Evolutionary conservation across 257 asterid species (phyloP).

Genomic region (Oldenlandia corymbosa): DNA sequence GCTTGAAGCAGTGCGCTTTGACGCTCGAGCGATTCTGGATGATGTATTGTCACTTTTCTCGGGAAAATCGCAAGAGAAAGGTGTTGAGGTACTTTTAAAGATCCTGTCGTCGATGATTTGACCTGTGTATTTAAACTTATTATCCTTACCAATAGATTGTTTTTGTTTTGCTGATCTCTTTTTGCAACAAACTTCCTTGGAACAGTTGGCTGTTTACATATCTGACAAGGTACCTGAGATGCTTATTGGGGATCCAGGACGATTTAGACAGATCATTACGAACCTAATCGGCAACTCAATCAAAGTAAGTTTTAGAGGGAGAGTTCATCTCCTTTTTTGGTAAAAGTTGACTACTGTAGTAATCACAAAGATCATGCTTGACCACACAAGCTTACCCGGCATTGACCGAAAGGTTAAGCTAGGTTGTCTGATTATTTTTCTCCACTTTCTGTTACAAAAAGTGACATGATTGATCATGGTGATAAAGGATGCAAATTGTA

Average conservation of each 20-base stretch:
- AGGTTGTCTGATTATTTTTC: neutral
- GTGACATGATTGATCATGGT: no score
- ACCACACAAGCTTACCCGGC: neutral
- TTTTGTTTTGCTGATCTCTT: neutral
- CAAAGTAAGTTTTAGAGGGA: constrained; percentile 55
- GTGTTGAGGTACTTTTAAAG: constrained; percentile 64
- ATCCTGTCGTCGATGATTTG: constrained; percentile 8
- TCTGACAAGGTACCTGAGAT: constrained; percentile 71
- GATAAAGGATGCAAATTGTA: neutral
- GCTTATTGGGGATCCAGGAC: constrained; percentile 89
- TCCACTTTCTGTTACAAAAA: neutral
- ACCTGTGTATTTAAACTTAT: constrained; percentile 30
- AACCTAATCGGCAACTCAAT: constrained; percentile 92
- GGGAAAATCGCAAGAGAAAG: constrained; percentile 82
- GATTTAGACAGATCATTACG: constrained; percentile 85
- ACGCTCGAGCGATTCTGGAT: constrained; percentile 39
- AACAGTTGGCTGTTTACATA: constrained; percentile 85
- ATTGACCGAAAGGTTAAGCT: neutral
- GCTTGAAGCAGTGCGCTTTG: constrained; percentile 67
- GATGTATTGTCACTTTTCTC: constrained; percentile 63
- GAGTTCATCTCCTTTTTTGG: neutral
- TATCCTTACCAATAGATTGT: constrained; percentile 14
- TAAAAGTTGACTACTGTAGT: neutral
- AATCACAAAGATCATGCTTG: neutral
- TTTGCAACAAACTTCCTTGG: constrained; percentile 14